phyloP scores from a whole-genome alignment of 768 basidiomycete species.

The Tulasnella sp. region DNA sequence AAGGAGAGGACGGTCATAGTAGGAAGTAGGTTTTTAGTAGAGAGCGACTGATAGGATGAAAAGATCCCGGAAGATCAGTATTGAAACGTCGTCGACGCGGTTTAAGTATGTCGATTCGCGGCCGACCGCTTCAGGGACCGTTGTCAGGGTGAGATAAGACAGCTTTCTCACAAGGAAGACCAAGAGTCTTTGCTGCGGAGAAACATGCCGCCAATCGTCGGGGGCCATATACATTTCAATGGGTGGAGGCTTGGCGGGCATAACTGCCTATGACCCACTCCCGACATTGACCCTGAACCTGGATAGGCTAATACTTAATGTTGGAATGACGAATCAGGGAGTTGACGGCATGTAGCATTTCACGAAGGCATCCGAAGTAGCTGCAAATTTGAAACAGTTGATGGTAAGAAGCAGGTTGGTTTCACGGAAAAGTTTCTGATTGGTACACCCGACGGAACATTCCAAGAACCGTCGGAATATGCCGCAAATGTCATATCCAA shows the following conservation, averaged over 20 bases:
- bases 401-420: background rate
- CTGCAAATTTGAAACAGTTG: background rate
- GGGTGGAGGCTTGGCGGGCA: too few species aligned
- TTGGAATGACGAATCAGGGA: slow-evolving; percentile 4
- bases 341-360: background rate
- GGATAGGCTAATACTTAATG: background rate
- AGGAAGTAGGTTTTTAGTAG: background rate
- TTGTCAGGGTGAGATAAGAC: background rate
- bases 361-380: background rate
- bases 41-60: slow-evolving; percentile 4
- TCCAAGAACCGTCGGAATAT: background rate
- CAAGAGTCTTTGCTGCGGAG: too few species aligned
- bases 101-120: background rate
- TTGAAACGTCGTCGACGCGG: background rate
- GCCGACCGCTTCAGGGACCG: background rate
- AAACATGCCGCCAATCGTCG: too few species aligned
- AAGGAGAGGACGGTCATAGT: slow-evolving; percentile 9
- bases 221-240: too few species aligned
- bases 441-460: background rate
- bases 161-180: background rate
- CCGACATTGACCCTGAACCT: slow-evolving; percentile 2
- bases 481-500: background rate
- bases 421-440: background rate
- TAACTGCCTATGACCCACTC: background rate
- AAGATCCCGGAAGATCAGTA: background rate